phyloP scores from a whole-genome alignment of 2,329 filamentous ascomycete genomes.

The Colletotrichum plurivorum region DNA sequence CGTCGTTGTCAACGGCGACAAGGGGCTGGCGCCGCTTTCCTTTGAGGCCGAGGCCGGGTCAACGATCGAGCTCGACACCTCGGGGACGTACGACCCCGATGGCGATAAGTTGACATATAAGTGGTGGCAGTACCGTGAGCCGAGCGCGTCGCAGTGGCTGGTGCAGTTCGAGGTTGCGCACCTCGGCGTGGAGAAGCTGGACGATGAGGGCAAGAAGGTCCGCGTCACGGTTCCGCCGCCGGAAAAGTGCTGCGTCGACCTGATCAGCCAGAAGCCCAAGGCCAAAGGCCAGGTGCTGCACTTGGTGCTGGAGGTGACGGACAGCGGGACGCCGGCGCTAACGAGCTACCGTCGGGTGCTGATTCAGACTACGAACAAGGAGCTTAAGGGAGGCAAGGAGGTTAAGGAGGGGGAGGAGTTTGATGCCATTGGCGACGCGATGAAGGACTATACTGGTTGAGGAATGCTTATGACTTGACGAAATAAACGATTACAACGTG shows the following conservation, averaged over 20 bases:
- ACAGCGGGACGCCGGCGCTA: slow-evolving; percentile 58
- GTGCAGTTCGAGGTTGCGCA: slow-evolving; percentile 56
- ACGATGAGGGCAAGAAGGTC: slow-evolving; percentile 38
- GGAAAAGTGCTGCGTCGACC: slow-evolving; percentile 53
- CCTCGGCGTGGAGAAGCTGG: slow-evolving; percentile 48
- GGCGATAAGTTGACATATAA: slow-evolving; percentile 58
- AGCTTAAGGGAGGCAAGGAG: slow-evolving; percentile 32
- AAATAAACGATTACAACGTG: not conserved
- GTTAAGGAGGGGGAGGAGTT: not conserved
- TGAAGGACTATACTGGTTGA: slow-evolving; percentile 31
- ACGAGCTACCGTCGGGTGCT: slow-evolving; percentile 63
- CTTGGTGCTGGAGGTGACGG: slow-evolving; percentile 64
- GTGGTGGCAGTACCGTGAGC: slow-evolving; percentile 64
- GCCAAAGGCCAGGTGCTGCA: slow-evolving; percentile 59
- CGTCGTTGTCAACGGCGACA: slow-evolving; percentile 56
- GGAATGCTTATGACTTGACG: not conserved
- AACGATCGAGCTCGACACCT: slow-evolving; percentile 59
- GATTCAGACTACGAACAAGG: slow-evolving; percentile 51
- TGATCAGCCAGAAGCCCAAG: slow-evolving; percentile 23
- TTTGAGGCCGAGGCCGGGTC: slow-evolving; percentile 57
- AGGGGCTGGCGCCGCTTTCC: slow-evolving; percentile 53
- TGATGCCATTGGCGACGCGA: slow-evolving; percentile 23
- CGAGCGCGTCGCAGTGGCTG: slow-evolving; percentile 56
- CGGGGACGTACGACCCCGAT: slow-evolving; percentile 62
- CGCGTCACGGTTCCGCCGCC: slow-evolving; percentile 38